Evolutionary conservation across 2,329 filamentous ascomycete species (phyloP), one percentile per base, ranked within the genome.

Genomic region (Clonostachys rhizophaga): DNA sequence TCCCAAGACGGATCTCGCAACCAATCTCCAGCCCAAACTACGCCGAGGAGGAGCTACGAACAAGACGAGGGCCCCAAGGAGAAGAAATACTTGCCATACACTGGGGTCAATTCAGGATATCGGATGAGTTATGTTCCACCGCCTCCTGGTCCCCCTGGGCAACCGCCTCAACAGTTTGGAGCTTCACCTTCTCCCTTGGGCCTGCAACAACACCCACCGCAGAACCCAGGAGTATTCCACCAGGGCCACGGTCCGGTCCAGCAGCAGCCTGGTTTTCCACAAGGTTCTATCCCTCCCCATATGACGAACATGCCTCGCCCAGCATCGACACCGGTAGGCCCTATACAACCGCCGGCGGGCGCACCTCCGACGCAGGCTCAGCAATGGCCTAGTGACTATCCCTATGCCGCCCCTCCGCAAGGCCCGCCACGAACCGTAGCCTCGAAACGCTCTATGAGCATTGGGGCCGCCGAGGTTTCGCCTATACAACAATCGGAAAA

Each of bases 401-500:
- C 14, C 24, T 9, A 30, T 10, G 24, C 24, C 9, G 24, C 24
- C 24, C 24, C 24, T 30, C 24, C 24, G 24, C 24, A 30, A 30
- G 24, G 24, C 24, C 24, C 24, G 24, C 24, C 24, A 30, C 24
- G 24, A 30, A 30, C 24, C 24, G 24, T 30, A 30, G 24, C 24
- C 24, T 30, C 24, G 9, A 30, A 5, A 17, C 13, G 33, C 14
- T n/a, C 34, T 2, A 35, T 35, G 30, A 35, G 33, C 5, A 55
- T 55, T 20, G 50, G 53, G 4, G 50, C 55, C 11, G 48, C 48
- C 6, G 54, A 58, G 5, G 51, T 64, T 14, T 65, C 59, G 1
- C 55, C 62, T 1, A 46, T 60, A 4, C 55, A 55, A 3, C 51
- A 58, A 1, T 52, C 56, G 2, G 55, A 57, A 6, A 60, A 58